phyloP scores from a whole-genome alignment of 148 eudicot genomes.

The Rhododendron vialii region DNA sequence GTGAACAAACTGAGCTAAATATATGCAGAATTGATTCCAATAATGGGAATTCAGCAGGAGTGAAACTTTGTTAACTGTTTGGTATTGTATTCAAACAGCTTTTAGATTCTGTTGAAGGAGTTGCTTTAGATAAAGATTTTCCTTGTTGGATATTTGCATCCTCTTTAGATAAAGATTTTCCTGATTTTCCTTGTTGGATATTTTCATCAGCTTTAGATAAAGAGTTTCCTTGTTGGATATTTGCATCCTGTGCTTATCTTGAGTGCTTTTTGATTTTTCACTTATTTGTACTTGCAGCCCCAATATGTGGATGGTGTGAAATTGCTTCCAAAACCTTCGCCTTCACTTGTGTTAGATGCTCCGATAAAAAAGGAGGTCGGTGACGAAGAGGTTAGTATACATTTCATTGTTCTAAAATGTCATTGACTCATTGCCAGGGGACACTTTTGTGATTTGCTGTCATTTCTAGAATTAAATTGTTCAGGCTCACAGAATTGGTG shows the following conservation, averaged over 20 bases:
- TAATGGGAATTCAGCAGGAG: neutral
- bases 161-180: neutral
- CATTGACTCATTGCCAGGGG: neutral
- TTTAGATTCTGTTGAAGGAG: neutral
- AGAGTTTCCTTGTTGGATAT: neutral
- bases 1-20: neutral
- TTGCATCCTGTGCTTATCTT: neutral
- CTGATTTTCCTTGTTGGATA: neutral
- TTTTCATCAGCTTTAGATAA: too few species aligned
- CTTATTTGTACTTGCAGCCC: constrained; percentile 21
- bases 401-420: neutral
- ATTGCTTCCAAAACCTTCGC: constrained; percentile 47
- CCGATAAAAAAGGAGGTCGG: constrained; percentile 25
- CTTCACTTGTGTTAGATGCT: constrained; percentile 25
- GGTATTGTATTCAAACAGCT: neutral
- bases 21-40: neutral
- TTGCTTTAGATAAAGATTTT: too few species aligned
- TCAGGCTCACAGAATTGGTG: neutral
- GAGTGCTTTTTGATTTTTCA: neutral
- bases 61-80: neutral
- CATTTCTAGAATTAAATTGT: neutral
- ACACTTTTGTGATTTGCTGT: neutral
- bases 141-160: neutral
- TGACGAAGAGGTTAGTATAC: constrained; percentile 37
- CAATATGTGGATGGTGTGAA: constrained; percentile 35